Evolutionary conservation across 805 yeast genomes (phyloP).

Genomic region (Candida sanyiensis): DNA sequence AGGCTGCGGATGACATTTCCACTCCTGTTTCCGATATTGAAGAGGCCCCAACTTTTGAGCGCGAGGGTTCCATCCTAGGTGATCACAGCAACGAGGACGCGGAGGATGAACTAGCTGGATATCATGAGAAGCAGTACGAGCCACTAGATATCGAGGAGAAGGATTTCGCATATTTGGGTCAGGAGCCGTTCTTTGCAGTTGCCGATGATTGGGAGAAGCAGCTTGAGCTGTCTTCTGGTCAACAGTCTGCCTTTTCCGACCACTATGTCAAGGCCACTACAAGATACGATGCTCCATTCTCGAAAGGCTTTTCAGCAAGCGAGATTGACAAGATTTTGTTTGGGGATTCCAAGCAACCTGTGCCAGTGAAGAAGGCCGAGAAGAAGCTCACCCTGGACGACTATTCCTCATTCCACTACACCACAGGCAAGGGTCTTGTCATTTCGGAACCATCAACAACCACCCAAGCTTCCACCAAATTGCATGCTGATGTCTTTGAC

Average conservation of each 20-base stretch:
- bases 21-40: conserved; percentile 8
- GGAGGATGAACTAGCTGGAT: conserved; percentile 30
- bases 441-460: conserved; percentile 7
- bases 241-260: conserved; percentile 20
- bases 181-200: conserved; percentile 40
- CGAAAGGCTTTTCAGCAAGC: conserved; percentile 24
- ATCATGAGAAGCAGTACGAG: conserved; percentile 57
- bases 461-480: conserved; percentile 1
- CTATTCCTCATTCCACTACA: conserved; percentile 23
- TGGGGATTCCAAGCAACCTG: conserved; percentile 37
- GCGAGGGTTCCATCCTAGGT: conserved; percentile 18
- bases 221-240: conserved; percentile 41
- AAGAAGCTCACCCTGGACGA: conserved; percentile 26
- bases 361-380: conserved; percentile 23
- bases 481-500: conserved; percentile 7
- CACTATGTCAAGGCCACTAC: conserved; percentile 18
- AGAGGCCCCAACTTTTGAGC: conserved; percentile 10
- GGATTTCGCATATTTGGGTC: conserved; percentile 41
- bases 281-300: conserved; percentile 21
- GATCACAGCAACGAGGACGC: conserved; percentile 14
- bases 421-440: conserved; percentile 14
- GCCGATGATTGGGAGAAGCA: conserved; percentile 64
- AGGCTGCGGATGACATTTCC: conserved; percentile 5
- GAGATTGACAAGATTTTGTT: conserved; percentile 45
- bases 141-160: conserved; percentile 47